Evolutionary conservation across 768 basidiomycete genomes (phyloP).

Genomic region (Amanita phalloides): DNA sequence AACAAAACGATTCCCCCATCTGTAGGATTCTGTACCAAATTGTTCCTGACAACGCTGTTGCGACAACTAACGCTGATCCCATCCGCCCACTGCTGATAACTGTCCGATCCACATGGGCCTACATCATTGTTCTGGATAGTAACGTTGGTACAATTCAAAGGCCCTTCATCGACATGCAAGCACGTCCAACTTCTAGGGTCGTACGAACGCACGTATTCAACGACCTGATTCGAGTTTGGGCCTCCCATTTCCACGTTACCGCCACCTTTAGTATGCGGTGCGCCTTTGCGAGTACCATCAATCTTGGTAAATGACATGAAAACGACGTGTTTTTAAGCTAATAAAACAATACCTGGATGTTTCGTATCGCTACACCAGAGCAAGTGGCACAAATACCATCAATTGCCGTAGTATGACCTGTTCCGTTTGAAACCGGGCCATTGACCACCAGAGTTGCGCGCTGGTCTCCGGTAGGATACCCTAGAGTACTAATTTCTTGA

Average conservation of each 20-base stretch:
- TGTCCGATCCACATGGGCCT: constrained; percentile 61
- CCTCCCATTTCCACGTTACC: constrained; percentile 87
- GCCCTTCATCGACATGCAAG: constrained; percentile 66
- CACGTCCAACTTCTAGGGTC: constrained; percentile 81
- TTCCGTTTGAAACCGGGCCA: constrained; percentile 51
- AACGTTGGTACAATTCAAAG: constrained; percentile 48
- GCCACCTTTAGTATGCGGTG: constrained; percentile 43
- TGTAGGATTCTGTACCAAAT: constrained; percentile 61
- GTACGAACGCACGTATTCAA: constrained; percentile 68
- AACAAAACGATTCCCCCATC: constrained; percentile 78
- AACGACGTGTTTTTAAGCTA: neutral
- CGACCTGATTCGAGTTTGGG: constrained; percentile 53
- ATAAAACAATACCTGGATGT: constrained; percentile 46
- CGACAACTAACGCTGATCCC: constrained; percentile 68
- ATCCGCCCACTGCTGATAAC: constrained; percentile 70
- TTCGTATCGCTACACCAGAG: constrained; percentile 49
- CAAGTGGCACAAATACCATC: constrained; percentile 55
- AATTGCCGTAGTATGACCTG: constrained; percentile 65
- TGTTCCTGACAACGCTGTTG: constrained; percentile 52
- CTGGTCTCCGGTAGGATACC: constrained; percentile 57
- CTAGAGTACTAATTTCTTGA: constrained; percentile 76
- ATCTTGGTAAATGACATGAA: constrained; percentile 31
- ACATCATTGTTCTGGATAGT: constrained; percentile 77
- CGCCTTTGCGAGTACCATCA: constrained; percentile 56
- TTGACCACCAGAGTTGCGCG: constrained; percentile 63